These are phyloP conservation scores for Elongisporangium undulatum DNA, from an alignment of 352 stramenopile genomes.

Conservation along the genomic window DNA sequence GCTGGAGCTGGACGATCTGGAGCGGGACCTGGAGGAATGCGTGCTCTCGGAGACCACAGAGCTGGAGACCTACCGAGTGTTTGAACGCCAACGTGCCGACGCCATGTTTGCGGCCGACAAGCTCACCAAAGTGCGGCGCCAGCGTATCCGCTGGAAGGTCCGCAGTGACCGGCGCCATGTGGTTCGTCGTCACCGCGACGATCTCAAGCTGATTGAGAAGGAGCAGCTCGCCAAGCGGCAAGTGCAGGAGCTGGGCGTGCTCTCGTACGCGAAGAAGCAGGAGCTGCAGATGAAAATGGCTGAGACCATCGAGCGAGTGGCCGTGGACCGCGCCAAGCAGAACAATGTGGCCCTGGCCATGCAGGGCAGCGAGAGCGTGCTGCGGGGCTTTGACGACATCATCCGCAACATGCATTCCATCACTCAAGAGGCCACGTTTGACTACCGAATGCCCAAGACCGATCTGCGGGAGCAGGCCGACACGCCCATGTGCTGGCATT, in stretches of 20 bases:
- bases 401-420: conserved; percentile 50
- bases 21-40: conserved; percentile 69
- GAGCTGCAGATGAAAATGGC: conserved; percentile 39
- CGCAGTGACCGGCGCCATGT: conserved; percentile 55
- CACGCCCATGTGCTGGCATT: conserved; percentile 38
- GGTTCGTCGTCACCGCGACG: conserved; percentile 34
- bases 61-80: conserved; percentile 49
- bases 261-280: conserved; percentile 57
- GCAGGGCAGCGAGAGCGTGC: conserved; percentile 30
- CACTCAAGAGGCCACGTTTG: conserved; percentile 45
- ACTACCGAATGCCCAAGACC: conserved; percentile 53
- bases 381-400: conserved; percentile 42
- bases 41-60: conserved; percentile 61
- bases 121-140: conserved; percentile 28
- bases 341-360: conserved; percentile 37
- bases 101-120: conserved; percentile 37
- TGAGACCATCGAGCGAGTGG: conserved; percentile 34
- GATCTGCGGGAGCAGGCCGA: conserved; percentile 44
- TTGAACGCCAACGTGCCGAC: conserved; percentile 43
- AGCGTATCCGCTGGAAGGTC: conserved; percentile 63
- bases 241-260: conserved; percentile 42
- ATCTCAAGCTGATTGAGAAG: conserved; percentile 26
- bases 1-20: conserved; percentile 74
- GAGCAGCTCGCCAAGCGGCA: conserved; percentile 32
- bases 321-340: conserved; percentile 32